Evolutionary conservation across 164 flowering plant species (phyloP), one percentile per base, ranked within the genome.

Genomic region (Kalanchoe fedtschenkoi): DNA sequence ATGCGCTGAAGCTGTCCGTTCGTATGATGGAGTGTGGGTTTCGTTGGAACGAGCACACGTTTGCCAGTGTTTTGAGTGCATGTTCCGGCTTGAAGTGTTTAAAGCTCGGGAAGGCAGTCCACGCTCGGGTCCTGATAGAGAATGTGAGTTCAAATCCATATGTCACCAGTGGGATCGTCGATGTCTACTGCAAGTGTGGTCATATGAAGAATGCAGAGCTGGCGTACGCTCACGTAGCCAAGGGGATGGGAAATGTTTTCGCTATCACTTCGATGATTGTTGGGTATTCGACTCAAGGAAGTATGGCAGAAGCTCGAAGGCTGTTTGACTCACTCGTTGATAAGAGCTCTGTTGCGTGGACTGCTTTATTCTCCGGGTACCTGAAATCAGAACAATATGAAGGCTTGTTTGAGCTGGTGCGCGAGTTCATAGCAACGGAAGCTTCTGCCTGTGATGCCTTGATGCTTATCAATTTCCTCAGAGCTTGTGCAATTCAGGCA

Each of bases 101-200:
- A 69, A 75, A 68, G 4, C 69, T 70, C 57, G 98, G 88, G 28
- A 89, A 79, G 74, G 82, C 76, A 75, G 63, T 84, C 38, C 96
- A 89, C 70, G 81, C 76, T 62, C 65, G 74, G 72, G 83, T 81
- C 56, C 58, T 89, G 65, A 84, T 75, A 68, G 66, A 76, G 10
- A 82, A 79, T 6, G 70, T 79, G 69, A 63, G n/a, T 58, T 68
- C 54, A 0, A 89, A 89, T 76, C 70, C 80, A 2, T 91, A 73
- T 60, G 70, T 89, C 22, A 73, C 73, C 35, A 81, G 90, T 65
- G 82, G 84, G 51, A 58, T 89, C 47, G 85, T 89, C 44, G 95
- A 89, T 71, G 58, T 85, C 43, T 91, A 89, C 61, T 82, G 86
- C 72, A 91, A 87, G 71, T 85, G 95, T 66, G 84, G 76, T 1